Conservation (phyloP, 2,329 filamentous ascomycete genomes). For the Aspergillus proliferans region DNA sequence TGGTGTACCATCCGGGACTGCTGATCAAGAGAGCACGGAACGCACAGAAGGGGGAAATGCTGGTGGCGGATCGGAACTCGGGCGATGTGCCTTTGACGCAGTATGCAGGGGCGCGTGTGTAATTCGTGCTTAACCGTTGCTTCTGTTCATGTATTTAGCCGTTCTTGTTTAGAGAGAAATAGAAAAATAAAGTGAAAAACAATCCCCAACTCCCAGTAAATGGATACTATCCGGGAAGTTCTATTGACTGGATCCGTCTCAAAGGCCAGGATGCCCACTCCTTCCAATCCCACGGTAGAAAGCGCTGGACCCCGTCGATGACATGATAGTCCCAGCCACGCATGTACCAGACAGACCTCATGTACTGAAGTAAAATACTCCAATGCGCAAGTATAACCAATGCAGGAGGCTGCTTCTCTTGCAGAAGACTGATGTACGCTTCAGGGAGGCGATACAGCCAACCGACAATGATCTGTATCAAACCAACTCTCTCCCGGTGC, state of each 20-base stretch:
- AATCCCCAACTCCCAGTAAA: neutral
- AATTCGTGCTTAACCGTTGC: neutral
- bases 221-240: neutral
- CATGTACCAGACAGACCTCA: slow-evolving; percentile 26
- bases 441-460: slow-evolving; percentile 25
- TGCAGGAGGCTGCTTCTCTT: slow-evolving; percentile 20
- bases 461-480: slow-evolving; percentile 23
- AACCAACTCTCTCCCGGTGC: slow-evolving; percentile 3
- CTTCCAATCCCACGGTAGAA: slow-evolving; percentile 12
- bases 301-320: slow-evolving; percentile 17
- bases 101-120: neutral
- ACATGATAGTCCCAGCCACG: slow-evolving; percentile 29
- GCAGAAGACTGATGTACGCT: slow-evolving; percentile 16
- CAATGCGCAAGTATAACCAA: slow-evolving; percentile 27
- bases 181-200: neutral
- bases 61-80: slow-evolving; percentile 5
- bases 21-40: slow-evolving; percentile 13
- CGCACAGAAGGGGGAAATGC: slow-evolving; percentile 8
- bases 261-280: slow-evolving; percentile 24
- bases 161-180: neutral
- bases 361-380: slow-evolving; percentile 23
- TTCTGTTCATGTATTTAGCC: neutral
- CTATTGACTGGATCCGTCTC: neutral
- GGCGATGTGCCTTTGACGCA: slow-evolving; percentile 12
- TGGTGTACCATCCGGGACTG: slow-evolving; percentile 20